A percentile compares a stretch with the other conserved stretches of the same genome.
Evolutionary conservation across 1,284 basidiomycete genomes (phyloP).

Genomic region (Sporisorium sorghi): DNA sequence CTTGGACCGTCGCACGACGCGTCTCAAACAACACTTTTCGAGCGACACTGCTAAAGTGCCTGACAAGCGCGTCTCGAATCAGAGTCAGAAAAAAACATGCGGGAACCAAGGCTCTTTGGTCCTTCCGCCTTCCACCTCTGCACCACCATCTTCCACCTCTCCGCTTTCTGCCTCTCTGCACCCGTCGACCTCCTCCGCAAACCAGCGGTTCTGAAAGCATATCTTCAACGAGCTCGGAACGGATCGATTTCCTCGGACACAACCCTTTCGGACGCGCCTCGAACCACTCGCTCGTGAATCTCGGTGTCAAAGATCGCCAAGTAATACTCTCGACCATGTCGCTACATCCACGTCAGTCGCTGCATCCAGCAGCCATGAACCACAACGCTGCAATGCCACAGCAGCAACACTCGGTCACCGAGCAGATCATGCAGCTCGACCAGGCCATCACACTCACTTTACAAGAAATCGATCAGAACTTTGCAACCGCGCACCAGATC

Average conservation of each 20-base stretch:
- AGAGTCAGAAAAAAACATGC: slow-evolving; percentile 9
- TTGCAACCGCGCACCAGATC: slow-evolving; percentile 88
- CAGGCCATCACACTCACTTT: slow-evolving; percentile 85
- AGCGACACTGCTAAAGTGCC: slow-evolving; percentile 28
- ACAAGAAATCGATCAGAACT: slow-evolving; percentile 92
- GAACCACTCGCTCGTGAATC: neutral
- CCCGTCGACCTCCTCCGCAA: too few relatives aligned
- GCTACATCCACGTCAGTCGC: slow-evolving; percentile 49
- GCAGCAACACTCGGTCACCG: slow-evolving; percentile 73
- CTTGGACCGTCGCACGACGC: slow-evolving; percentile 25
- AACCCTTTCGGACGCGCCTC: neutral
- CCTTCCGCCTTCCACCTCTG: neutral
- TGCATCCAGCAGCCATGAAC: slow-evolving; percentile 43
- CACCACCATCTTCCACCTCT: slow-evolving; percentile 5
- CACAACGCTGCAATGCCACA: slow-evolving; percentile 34
- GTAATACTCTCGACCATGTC: slow-evolving; percentile 29
- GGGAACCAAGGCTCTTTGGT: slow-evolving; percentile 9
- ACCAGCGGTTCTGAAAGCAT: neutral
- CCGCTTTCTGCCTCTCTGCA: neutral
- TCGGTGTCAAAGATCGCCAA: neutral
- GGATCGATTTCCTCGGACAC: neutral
- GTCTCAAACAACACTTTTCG: slow-evolving; percentile 19
- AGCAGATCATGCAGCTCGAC: slow-evolving; percentile 93
- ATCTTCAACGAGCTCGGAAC: neutral
- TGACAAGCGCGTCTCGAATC: slow-evolving; percentile 13